Evolutionary conservation across 805 yeast species (phyloP), one percentile per base, ranked within the genome.

Genomic region (Debaryomyces maramus): DNA sequence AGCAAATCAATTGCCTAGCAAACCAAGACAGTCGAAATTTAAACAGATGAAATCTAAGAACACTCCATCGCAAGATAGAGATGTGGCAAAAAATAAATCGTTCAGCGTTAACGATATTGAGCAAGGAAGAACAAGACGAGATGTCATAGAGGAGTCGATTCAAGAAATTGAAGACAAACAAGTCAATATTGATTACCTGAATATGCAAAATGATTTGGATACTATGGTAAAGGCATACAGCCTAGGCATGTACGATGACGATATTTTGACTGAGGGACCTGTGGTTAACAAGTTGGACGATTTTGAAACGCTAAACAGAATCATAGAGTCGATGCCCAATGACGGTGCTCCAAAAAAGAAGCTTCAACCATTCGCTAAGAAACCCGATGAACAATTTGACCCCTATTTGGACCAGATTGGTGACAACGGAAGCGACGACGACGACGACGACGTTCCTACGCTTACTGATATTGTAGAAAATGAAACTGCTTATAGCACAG

Each of bases 231-330:
- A 71, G 37, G 85, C 84, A 0, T 82, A 82, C 47, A 62, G 70
- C n/a, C 48, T 69, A 16, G 87, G 86, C 1, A 56, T 75, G 47
- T 80, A 78, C 50, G 85, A 81, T 50, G 85, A 78, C 44, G 85
- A 81, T 47, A 58, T 76, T 7, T 69, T 63, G 17, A 75, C 80
- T 0, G 71, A 72, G 35, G 85, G 85, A 0, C 75, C 76, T 10
- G 73, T 82, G 0, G 72, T 82, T 15, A 76, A 77, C 44, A 62
- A 69, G 39, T 38, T 81, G 8, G 70, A 64, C 9, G 88, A 82
- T 53, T 80, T 82, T 51, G 74, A 75, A 46, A 51, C 46, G 2
- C 69, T 80, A 39, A 81, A 81, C 50, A 55, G 63, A 39, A 60
- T 71, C 41, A 72, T 77, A 3, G 78, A 77, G 35, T 47, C 61